Percentiles rank a stretch among this genome's conserved stretches.
These are phyloP conservation scores for Blastobotrys muscicola DNA, from an alignment of 805 yeast genomes.

Conservation along the genomic window DNA sequence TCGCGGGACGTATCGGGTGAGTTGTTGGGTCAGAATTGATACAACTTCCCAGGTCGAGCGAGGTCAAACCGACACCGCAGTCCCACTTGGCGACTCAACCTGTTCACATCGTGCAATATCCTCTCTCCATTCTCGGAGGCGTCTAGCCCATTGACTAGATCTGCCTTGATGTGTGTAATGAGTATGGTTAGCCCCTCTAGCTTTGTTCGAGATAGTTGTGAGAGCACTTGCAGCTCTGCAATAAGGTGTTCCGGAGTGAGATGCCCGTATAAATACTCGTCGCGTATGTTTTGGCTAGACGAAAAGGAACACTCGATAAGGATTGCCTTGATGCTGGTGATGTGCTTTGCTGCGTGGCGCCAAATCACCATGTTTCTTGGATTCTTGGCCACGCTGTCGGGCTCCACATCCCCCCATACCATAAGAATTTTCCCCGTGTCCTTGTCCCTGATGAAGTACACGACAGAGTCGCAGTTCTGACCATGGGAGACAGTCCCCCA, in stretches of 20 bases:
- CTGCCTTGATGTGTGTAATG: slow-evolving; percentile 41
- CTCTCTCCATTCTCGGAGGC: too few species aligned
- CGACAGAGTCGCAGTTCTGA: slow-evolving; percentile 39
- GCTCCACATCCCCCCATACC: slow-evolving; percentile 79
- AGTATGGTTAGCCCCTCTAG: slow-evolving; percentile 39
- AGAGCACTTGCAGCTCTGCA: slow-evolving; percentile 37
- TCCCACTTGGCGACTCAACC: not conserved
- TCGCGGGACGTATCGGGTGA: too few species aligned
- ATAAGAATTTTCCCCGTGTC: slow-evolving; percentile 34
- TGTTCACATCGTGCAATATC: too few species aligned
- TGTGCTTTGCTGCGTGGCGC: slow-evolving; percentile 41
- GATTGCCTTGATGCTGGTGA: slow-evolving; percentile 38
- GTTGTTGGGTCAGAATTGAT: slow-evolving; percentile 16
- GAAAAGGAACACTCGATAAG: slow-evolving; percentile 71
- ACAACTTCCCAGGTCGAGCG: slow-evolving; percentile 6
- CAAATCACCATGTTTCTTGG: slow-evolving; percentile 41
- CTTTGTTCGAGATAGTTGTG: slow-evolving; percentile 7
- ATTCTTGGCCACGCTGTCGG: slow-evolving; percentile 41
- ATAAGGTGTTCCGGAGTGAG: slow-evolving; percentile 58
- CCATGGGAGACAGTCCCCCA: slow-evolving; percentile 23
- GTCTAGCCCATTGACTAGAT: slow-evolving; percentile 2
- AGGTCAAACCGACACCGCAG: slow-evolving; percentile 9
- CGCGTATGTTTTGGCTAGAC: slow-evolving; percentile 29
- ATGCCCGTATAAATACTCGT: slow-evolving; percentile 64
- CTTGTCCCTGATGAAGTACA: slow-evolving; percentile 44